Evolutionary conservation across 805 yeast species (phyloP).

Genomic region (Saccharomycopsis sp.): DNA sequence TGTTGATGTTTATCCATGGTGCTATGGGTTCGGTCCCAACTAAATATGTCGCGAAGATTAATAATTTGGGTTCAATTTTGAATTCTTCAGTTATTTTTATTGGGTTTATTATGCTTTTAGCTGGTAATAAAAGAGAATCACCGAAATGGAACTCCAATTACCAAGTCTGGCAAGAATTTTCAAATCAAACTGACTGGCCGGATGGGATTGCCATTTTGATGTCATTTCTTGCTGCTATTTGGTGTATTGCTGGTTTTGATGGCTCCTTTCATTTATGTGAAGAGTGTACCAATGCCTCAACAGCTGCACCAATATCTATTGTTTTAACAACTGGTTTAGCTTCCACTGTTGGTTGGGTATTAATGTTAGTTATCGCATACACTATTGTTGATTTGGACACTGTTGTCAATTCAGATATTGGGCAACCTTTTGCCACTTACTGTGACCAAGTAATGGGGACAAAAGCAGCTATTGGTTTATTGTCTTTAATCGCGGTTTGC

Average conservation of each 20-base stretch:
- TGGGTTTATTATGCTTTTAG: too few relatives aligned
- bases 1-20: too few relatives aligned
- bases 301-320: conserved; percentile 61
- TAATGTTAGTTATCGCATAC: conserved; percentile 49
- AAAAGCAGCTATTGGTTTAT: conserved; percentile 57
- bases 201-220: conserved; percentile 46
- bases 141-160: too few relatives aligned
- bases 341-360: conserved; percentile 50
- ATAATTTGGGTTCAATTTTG: too few relatives aligned
- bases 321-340: conserved; percentile 51
- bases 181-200: conserved; percentile 49
- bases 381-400: conserved; percentile 39
- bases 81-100: too few relatives aligned
- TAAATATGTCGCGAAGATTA: too few relatives aligned
- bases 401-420: conserved; percentile 40
- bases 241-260: conserved; percentile 74
- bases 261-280: conserved; percentile 69
- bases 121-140: too few relatives aligned
- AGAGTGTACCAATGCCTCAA: conserved; percentile 57
- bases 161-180: too few relatives aligned
- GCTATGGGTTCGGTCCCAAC: too few relatives aligned
- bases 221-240: conserved; percentile 58
- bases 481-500: conserved; percentile 50
- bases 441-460: conserved; percentile 56
- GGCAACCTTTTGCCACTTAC: conserved; percentile 62